Base-by-base conservation (phyloP, 2,329 filamentous ascomycete species). In the Myriosclerotinia scirpicola region DNA sequence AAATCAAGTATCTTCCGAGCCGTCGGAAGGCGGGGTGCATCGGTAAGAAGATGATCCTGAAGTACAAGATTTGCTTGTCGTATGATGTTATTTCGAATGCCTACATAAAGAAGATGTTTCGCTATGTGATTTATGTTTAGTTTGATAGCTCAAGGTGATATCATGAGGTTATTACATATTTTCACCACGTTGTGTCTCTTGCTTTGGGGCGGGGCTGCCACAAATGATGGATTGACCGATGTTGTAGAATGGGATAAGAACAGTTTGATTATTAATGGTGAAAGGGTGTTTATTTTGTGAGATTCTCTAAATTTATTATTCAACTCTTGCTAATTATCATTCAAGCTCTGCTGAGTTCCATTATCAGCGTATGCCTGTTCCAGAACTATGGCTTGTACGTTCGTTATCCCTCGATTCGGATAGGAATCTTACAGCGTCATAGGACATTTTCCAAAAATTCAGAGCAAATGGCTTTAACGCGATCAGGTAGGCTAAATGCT, bases 391-490 rank as follows among this genome's bases (percentile, higher is more conserved):
- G 81, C 72, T 76, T 30, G 75, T 78, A 67, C 58, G 73, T 73
- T 30, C 5, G 22, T 17, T 14, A 3, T 38, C 30, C 61, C 42
- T 36, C 22, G 44, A 65, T 50, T 26, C 38, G 38, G 12, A 55
- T 38, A 44, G 53, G 20, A 20, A 26, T 42, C 54, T 69, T 67
- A 14, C 80, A 77, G 77, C 15, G 1, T 12, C 15, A 53, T 61
- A 82, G 48, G 82, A 85, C 69, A 80, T 85, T 44, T 83, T 85
- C 66, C 82, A 85, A 63, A 85, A 84, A 67, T 78, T 84, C 67
- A 79, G 80, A 68, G 81, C 83, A 11, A 82, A 80, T 70, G 83
- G 83, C 0, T 83, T 84, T 73, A 85, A 84, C 73, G 76, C 82
- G 20, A 77, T 84, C 34, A 77, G 76, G 78, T 80, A 74, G 64